These are phyloP conservation scores for Tuber umbilicatum DNA, from an alignment of 495 filamentous ascomycete species.

Conservation along the genomic window DNA sequence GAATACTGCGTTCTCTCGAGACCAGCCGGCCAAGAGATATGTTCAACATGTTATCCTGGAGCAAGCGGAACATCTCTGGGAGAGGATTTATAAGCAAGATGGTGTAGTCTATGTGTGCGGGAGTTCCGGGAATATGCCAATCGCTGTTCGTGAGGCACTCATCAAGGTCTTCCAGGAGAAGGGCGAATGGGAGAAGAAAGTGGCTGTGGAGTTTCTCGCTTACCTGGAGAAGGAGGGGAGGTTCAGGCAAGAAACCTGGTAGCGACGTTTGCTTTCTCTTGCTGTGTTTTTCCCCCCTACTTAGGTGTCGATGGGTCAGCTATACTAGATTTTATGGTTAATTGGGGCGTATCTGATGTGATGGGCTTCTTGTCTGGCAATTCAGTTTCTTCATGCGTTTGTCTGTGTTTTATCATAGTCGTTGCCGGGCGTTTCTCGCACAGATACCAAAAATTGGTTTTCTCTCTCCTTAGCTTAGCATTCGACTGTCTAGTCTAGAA, in stretches of 20 bases:
- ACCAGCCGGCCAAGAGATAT: slow-evolving; percentile 69
- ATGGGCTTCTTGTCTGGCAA: neutral
- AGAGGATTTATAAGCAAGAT: slow-evolving; percentile 49
- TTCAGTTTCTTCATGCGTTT: neutral
- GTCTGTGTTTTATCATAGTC: neutral
- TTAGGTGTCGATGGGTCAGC: neutral
- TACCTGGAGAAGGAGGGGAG: slow-evolving; percentile 61
- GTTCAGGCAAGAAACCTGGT: slow-evolving; percentile 73
- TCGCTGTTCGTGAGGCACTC: slow-evolving; percentile 74
- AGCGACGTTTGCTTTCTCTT: neutral
- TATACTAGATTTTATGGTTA: neutral
- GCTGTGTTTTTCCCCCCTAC: neutral
- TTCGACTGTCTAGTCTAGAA: neutral
- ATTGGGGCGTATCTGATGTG: neutral
- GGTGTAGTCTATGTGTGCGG: slow-evolving; percentile 76
- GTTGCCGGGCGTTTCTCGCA: neutral
- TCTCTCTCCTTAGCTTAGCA: neutral
- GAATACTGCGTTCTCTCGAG: slow-evolving; percentile 75
- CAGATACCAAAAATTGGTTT: neutral
- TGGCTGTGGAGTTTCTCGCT: slow-evolving; percentile 55
- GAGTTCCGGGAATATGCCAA: slow-evolving; percentile 74
- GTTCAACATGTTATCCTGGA: slow-evolving; percentile 77
- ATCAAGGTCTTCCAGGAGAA: slow-evolving; percentile 58
- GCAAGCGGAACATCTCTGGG: slow-evolving; percentile 53
- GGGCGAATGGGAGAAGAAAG: slow-evolving; percentile 45